phyloP scores from a whole-genome alignment of 2,329 filamentous ascomycete species.

The Westerdykella sp. region DNA sequence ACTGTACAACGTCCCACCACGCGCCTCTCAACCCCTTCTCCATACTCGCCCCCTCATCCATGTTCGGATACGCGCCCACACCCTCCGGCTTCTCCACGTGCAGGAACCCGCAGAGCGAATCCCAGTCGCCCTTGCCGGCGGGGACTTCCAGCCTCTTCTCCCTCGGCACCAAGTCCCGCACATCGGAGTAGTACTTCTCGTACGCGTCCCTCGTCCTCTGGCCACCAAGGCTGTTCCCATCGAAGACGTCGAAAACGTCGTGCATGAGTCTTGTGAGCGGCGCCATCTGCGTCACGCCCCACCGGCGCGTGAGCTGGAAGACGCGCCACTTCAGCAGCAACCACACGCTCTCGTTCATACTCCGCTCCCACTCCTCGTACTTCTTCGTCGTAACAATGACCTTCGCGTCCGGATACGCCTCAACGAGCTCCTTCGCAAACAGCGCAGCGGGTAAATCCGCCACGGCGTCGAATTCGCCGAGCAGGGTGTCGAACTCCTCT shows the following conservation, averaged over 20 bases:
- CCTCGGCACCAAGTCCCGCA: conserved; percentile 17
- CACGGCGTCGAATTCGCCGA: conserved; percentile 39
- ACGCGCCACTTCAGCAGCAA: conserved; percentile 19
- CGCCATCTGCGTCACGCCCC: conserved; percentile 18
- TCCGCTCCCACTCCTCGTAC: conserved; percentile 22
- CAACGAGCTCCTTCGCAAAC: conserved; percentile 24
- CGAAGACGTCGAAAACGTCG: conserved; percentile 17
- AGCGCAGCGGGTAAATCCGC: conserved; percentile 25
- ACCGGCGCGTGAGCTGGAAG: conserved; percentile 10
- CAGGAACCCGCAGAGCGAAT: conserved; percentile 25
- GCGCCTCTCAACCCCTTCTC: conserved; percentile 11
- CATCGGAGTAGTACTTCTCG: conserved; percentile 19
- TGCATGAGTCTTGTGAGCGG: conserved; percentile 19
- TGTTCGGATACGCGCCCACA: conserved; percentile 11
- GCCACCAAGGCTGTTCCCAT: conserved; percentile 19
- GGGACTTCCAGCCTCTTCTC: conserved; percentile 22
- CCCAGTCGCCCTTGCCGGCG: conserved; percentile 18
- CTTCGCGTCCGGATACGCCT: conserved; percentile 30
- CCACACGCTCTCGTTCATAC: conserved; percentile 24
- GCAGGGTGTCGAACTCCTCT: conserved; percentile 44
- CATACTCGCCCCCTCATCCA: conserved; percentile 20
- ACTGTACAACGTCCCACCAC: conserved; percentile 20
- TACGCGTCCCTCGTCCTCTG: conserved; percentile 16
- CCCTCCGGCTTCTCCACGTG: conserved; percentile 11
- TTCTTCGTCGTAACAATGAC: conserved; percentile 28